A percentile compares a stretch with the other conserved stretches of the same genome.
Conservation (phyloP, 2,329 filamentous ascomycete genomes). For the Cladophialophora psammophila region DNA sequence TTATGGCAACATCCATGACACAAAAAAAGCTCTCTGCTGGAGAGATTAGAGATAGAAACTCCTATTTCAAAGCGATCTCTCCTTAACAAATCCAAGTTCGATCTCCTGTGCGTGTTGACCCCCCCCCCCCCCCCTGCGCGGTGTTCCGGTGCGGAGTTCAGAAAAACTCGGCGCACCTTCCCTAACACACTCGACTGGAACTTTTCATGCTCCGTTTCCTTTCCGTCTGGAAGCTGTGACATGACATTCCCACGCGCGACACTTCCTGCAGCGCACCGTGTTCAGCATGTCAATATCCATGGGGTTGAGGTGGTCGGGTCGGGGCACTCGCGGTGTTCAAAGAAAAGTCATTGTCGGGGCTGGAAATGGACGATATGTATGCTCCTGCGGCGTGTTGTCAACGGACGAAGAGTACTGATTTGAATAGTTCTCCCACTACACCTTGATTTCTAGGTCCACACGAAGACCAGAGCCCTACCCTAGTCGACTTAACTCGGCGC, state of each 20-base stretch:
- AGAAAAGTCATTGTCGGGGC: conserved; percentile 19
- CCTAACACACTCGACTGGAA: neutral
- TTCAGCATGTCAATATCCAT: conserved; percentile 31
- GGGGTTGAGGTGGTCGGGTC: conserved; percentile 34
- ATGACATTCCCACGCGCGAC: conserved; percentile 1
- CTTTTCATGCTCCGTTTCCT: conserved; percentile 12
- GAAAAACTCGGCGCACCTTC: conserved; percentile 20
- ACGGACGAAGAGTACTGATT: conserved; percentile 11
- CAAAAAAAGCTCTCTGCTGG: neutral
- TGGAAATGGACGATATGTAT: conserved; percentile 28
- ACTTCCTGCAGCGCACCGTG: neutral
- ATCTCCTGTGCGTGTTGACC: neutral
- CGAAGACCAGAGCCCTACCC: neutral
- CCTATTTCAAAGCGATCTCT: neutral
- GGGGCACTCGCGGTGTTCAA: conserved; percentile 29
- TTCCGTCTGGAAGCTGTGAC: conserved; percentile 9
- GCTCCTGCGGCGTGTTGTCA: neutral
- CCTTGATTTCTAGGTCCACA: conserved; percentile 16
- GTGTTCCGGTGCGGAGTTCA: conserved; percentile 7
- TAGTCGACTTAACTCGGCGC: conserved; percentile 14
- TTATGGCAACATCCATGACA: conserved; percentile 1
- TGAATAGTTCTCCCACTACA: conserved; percentile 24
- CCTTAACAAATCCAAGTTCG: neutral
- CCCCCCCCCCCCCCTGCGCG: neutral
- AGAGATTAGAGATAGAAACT: conserved; percentile 14